Evolutionary conservation across 495 filamentous ascomycete species (phyloP).

Genomic region (Usnea hakonensis): DNA sequence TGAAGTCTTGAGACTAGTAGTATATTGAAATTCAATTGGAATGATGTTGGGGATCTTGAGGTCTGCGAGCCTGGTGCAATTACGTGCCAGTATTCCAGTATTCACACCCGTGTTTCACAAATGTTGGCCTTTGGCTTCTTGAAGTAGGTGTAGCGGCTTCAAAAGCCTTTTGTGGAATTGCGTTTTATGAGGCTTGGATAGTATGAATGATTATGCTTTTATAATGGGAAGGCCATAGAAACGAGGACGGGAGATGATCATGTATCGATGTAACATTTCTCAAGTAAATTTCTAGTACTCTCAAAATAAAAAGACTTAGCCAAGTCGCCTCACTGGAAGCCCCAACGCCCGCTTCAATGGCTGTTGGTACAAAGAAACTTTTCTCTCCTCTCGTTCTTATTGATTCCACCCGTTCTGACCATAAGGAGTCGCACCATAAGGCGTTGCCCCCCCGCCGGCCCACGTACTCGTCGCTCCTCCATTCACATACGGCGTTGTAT

Average conservation of each 20-base stretch:
- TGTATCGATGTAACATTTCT: not conserved
- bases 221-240: not conserved
- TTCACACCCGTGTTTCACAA: too few relatives aligned
- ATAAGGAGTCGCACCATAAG: slow-evolving; percentile 55
- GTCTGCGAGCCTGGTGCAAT: not conserved
- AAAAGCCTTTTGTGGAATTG: too few relatives aligned
- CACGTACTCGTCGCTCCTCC: slow-evolving; percentile 54
- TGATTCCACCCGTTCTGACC: slow-evolving; percentile 31
- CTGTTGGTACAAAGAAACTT: slow-evolving; percentile 3
- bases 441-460: slow-evolving; percentile 67
- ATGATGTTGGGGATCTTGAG: not conserved
- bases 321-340: not conserved
- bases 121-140: too few relatives aligned
- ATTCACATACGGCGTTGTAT: slow-evolving; percentile 66
- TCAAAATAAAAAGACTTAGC: not conserved
- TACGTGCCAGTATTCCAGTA: too few relatives aligned
- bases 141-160: too few relatives aligned
- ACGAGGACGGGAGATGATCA: not conserved
- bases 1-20: not conserved
- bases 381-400: not conserved
- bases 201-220: not conserved
- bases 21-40: not conserved
- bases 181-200: too few relatives aligned
- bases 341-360: slow-evolving; percentile 5
- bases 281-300: not conserved